Evolutionary conservation across 2,329 filamentous ascomycete genomes (phyloP).

Genomic region (Cercospora sp.): DNA sequence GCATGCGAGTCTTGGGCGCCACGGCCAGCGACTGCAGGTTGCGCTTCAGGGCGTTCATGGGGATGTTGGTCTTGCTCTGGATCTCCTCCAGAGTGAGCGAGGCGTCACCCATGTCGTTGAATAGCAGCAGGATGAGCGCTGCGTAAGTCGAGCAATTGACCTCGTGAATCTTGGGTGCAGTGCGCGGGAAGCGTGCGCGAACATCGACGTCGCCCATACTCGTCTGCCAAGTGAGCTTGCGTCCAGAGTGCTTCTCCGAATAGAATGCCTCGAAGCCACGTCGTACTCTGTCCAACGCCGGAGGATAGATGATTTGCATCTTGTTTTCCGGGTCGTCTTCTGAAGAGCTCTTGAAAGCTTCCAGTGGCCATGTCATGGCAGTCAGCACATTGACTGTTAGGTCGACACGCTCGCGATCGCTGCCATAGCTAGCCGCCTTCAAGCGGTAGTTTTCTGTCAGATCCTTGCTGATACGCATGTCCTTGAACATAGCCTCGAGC

Average conservation of each 20-base stretch:
- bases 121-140: slow-evolving; percentile 85
- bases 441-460: slow-evolving; percentile 74
- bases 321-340: slow-evolving; percentile 52
- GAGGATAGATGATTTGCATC: slow-evolving; percentile 69
- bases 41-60: slow-evolving; percentile 69
- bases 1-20: slow-evolving; percentile 76
- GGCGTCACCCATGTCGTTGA: slow-evolving; percentile 69
- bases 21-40: slow-evolving; percentile 81
- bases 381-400: slow-evolving; percentile 83
- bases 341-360: slow-evolving; percentile 69
- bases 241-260: slow-evolving; percentile 78
- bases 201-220: slow-evolving; percentile 83
- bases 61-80: slow-evolving; percentile 77
- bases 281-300: slow-evolving; percentile 71
- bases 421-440: slow-evolving; percentile 59
- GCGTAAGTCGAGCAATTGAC: slow-evolving; percentile 89
- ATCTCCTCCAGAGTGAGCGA: slow-evolving; percentile 72
- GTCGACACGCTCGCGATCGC: slow-evolving; percentile 67
- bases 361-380: slow-evolving; percentile 91
- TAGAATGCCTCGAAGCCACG: slow-evolving; percentile 89
- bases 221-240: slow-evolving; percentile 80
- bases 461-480: slow-evolving; percentile 85
- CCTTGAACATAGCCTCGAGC: slow-evolving; percentile 96
- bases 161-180: slow-evolving; percentile 67
- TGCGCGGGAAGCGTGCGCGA: slow-evolving; percentile 72